phyloP scores from a whole-genome alignment of 768 basidiomycete species.

The Suillus alpinus region DNA sequence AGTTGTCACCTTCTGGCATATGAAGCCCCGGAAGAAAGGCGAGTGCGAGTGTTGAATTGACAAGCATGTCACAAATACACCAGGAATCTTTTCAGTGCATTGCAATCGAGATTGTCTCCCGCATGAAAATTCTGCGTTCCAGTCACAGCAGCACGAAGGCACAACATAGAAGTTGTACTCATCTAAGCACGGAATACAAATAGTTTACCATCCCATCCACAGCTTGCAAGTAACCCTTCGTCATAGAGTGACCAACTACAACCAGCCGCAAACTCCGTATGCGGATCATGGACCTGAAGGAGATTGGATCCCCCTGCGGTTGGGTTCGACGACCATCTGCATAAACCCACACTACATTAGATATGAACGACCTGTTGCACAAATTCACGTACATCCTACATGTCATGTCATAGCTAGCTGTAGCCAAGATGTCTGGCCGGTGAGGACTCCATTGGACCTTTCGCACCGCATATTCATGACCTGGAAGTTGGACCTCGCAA shows the following conservation, averaged over 20 bases:
- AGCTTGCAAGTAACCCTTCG: slow-evolving; percentile 81
- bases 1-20: background rate
- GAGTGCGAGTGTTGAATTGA: background rate
- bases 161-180: background rate
- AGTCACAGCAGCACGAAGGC: background rate
- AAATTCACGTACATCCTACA: slow-evolving; percentile 70
- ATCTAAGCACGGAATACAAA: slow-evolving; percentile 58
- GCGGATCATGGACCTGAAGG: slow-evolving; percentile 75
- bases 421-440: slow-evolving; percentile 64
- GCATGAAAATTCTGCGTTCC: background rate
- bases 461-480: slow-evolving; percentile 89
- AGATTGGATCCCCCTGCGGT: slow-evolving; percentile 46
- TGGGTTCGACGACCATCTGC: slow-evolving; percentile 74
- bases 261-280: slow-evolving; percentile 94
- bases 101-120: background rate
- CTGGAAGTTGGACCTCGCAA: slow-evolving; percentile 69
- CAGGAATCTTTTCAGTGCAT: background rate
- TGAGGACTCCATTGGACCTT: slow-evolving; percentile 91
- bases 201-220: slow-evolving; percentile 88
- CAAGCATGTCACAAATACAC: background rate
- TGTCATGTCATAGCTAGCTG: slow-evolving; percentile 92
- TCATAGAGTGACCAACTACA: slow-evolving; percentile 92
- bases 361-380: background rate
- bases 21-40: background rate
- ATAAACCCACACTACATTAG: background rate